Evolutionary conservation across 2,329 filamentous ascomycete genomes (phyloP).

Genomic region (Ophiosphaerella korrae): DNA sequence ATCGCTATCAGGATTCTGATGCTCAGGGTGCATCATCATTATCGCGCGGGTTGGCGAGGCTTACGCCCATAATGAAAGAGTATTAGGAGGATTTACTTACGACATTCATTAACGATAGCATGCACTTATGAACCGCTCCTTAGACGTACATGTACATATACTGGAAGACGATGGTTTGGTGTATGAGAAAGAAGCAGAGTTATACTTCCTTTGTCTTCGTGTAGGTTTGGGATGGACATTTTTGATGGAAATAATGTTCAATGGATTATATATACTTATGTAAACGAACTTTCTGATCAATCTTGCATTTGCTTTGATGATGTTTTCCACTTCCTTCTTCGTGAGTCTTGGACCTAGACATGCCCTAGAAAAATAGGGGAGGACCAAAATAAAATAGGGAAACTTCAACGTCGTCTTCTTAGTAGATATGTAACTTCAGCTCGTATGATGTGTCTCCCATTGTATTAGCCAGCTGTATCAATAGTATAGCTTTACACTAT

Average conservation of each 20-base stretch:
- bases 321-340: too few species aligned
- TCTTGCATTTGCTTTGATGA: not conserved
- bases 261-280: not conserved
- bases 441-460: too few species aligned
- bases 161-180: constrained; percentile 2
- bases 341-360: too few species aligned
- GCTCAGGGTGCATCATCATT: not conserved
- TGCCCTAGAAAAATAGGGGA: too few species aligned
- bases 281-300: not conserved
- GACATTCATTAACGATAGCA: constrained; percentile 16
- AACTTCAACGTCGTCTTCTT: too few species aligned
- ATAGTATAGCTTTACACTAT: too few species aligned
- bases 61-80: constrained; percentile 5
- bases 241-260: not conserved
- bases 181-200: constrained; percentile 2
- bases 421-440: too few species aligned
- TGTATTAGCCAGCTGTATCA: too few species aligned
- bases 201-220: not conserved
- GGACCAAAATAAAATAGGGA: too few species aligned
- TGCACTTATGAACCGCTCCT: constrained; percentile 16
- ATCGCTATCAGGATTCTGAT: not conserved
- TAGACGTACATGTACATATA: constrained; percentile 13
- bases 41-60: constrained; percentile 1
- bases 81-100: constrained; percentile 8
- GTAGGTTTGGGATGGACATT: not conserved